Base-by-base conservation (phyloP, 2,329 filamentous ascomycete species). In the Pestalotiopsis sp. region DNA sequence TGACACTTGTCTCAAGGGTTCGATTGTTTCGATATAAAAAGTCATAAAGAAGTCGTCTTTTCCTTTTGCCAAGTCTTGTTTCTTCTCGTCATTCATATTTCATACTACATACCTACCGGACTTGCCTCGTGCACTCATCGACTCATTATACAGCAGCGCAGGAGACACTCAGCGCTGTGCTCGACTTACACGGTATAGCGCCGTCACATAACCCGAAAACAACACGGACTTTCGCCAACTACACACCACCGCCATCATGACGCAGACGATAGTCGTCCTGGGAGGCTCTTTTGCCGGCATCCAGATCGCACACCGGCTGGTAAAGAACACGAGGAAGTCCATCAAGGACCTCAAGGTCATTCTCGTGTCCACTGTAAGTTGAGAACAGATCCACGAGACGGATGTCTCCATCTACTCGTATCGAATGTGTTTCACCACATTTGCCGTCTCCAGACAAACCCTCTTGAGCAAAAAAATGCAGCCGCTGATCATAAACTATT, bases 271-370 rank as follows among this genome's bases (percentile, higher is more conserved):
- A 52, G 81, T 89, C 6, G 79, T 89, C 61, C 78, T 89, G 20
- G 87, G 87, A 52, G 87, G 85, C 69, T 84, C 86, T 65, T 85
- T 84, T 58, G 86, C 81, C 65, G 87, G 87, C 68, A 79, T 89
- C 61, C 83, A 84, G 66, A 75, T 87, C 25, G 84, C 86, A 36
- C 87, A 89, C 72, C 82, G 83, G 25, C 80, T 89, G 2, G 82
- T 89, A 69, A 87, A 87, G 76, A 83, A 88, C 72, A 84, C 84
- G 1, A 79, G 77, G 59, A 81, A 80, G 52, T 74, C 80, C 9
- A 76, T 83, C 56, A 78, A 82, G 66, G 83, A 86, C 61, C 73
- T 87, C 52, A 86, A 87, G 72, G 85, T 89, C 60, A 80, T 89
- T 61, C 81, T 89, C 17, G 82, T 89, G 59, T 86, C 86, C 66